Evolutionary conservation across 805 yeast species (phyloP).

Genomic region (Suhomyces vadensis): DNA sequence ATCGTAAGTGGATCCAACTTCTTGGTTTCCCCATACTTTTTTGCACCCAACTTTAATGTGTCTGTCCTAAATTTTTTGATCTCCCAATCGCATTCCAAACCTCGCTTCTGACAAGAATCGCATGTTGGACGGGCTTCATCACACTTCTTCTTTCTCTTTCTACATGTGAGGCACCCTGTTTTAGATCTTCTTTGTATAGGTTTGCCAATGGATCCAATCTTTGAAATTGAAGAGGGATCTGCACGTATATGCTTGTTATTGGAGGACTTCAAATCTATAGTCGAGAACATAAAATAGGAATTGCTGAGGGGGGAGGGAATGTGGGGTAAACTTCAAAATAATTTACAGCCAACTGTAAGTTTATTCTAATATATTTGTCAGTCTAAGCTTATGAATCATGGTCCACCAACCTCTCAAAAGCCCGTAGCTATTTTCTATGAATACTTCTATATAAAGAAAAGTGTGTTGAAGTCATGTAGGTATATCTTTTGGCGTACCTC

Average conservation of each 20-base stretch:
- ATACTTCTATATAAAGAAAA: too few species aligned
- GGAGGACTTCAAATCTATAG: constrained; percentile 1
- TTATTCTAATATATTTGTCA: too few species aligned
- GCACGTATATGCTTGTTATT: not conserved
- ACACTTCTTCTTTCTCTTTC: constrained; percentile 15
- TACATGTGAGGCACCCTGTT: constrained; percentile 14
- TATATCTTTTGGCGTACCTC: too few species aligned
- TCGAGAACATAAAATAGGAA: constrained; percentile 1
- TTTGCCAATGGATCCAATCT: not conserved
- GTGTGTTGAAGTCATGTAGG: too few species aligned
- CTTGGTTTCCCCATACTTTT: not conserved
- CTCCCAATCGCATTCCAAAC: constrained; percentile 13
- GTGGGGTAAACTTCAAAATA: not conserved
- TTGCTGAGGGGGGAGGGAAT: not conserved
- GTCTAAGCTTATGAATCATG: too few species aligned
- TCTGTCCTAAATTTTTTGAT: constrained; percentile 4
- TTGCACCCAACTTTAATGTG: not conserved
- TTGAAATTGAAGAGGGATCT: not conserved
- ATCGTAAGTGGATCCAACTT: not conserved
- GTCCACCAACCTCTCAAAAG: too few species aligned
- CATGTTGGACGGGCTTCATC: constrained; percentile 16
- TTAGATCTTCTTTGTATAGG: constrained; percentile 9
- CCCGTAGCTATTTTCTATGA: too few species aligned
- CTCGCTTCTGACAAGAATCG: constrained; percentile 9
- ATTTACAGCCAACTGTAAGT: too few species aligned